Base-by-base conservation (phyloP, 2,329 filamentous ascomycete genomes). In the Hymenoscyphus fraxineus region DNA sequence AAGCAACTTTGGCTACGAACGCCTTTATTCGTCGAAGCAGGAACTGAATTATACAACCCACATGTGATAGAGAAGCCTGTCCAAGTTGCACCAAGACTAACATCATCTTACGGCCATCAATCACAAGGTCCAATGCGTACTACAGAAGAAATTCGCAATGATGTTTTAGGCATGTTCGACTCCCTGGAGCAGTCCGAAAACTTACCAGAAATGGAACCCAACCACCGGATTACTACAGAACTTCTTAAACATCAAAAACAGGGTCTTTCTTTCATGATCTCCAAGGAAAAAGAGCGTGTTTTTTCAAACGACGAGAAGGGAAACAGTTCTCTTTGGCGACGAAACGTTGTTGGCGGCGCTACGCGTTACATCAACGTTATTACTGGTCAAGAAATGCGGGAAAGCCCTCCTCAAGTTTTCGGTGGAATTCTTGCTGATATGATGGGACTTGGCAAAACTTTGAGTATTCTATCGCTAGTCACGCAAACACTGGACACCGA, bases 201-300 rank as follows among this genome's bases (percentile, higher is more conserved):
- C 65, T 79, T 98, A 6, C 90, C 90, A 0, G 84, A 88, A 68
- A 87, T 89, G 79, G 87, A 94, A 3, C 84, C 91, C 0, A 82
- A 86, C 61, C 68, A 78, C 2, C 77, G 80, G 6, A 83, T 95
- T 61, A 82, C 83, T 63, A 93, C 88, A 0, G 81, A 85, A 35
- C 79, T 98, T 19, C 85, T 97, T 54, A 83, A 84, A 64, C 94
- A 98, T 77, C 94, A 98, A 76, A 95, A 92, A 76, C 93, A 97
- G 77, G 94, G 90, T 0, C 82, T 98, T 0, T 86, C 88, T 74
- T 98, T 97, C 74, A 92, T 98, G 89, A 86, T 82, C 10, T 84
- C 85, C 22, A 90, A 91, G 67, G 94, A 98, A 77, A 84, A 86
- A 59, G 83, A 86, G 0, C 81, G 84, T 13, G 80, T 81, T n/a